Conservation (phyloP, 2,329 filamentous ascomycete genomes). For the Incumbomyces lentus region DNA sequence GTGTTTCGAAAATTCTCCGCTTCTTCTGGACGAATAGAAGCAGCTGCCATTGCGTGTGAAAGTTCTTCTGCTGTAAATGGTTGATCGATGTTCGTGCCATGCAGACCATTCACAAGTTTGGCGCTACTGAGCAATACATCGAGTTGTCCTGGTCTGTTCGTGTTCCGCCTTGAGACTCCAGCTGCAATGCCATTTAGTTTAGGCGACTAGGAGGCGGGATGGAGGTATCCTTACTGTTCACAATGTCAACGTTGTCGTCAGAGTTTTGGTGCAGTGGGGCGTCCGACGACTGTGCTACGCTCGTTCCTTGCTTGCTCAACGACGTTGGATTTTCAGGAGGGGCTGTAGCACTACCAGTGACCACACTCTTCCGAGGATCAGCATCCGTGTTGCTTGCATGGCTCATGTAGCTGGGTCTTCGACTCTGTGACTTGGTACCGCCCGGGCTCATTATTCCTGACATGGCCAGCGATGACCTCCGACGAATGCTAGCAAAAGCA, state of each 20-base stretch:
- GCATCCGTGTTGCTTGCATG: slow-evolving; percentile 3
- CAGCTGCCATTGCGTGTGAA: slow-evolving; percentile 18
- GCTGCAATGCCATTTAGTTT: slow-evolving; percentile 10
- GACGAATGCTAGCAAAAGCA: slow-evolving; percentile 11
- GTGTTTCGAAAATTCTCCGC: background rate
- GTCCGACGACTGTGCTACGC: background rate
- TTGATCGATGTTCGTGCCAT: slow-evolving; percentile 14
- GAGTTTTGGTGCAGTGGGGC: slow-evolving; percentile 8
- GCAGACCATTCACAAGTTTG: slow-evolving; percentile 9
- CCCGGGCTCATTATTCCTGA: slow-evolving; percentile 19
- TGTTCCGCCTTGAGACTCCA: slow-evolving; percentile 17
- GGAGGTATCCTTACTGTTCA: slow-evolving; percentile 13
- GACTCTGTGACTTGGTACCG: slow-evolving; percentile 21
- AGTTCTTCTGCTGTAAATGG: slow-evolving; percentile 20
- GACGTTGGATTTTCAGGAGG: background rate
- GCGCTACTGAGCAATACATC: background rate
- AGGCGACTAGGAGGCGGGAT: background rate
- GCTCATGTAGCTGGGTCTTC: slow-evolving; percentile 18
- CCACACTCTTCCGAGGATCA: background rate
- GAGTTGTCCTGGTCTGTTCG: slow-evolving; percentile 9
- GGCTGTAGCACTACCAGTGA: background rate
- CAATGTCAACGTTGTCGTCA: slow-evolving; percentile 17
- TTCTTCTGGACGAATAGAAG: slow-evolving; percentile 9
- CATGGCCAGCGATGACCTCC: slow-evolving; percentile 15
- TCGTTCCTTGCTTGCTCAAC: slow-evolving; percentile 11